Percentiles rank a stretch among this genome's conserved stretches.
These are phyloP conservation scores for Begonia fuchsioides DNA, from an alignment of 306 rosid species.

Conservation along the genomic window DNA sequence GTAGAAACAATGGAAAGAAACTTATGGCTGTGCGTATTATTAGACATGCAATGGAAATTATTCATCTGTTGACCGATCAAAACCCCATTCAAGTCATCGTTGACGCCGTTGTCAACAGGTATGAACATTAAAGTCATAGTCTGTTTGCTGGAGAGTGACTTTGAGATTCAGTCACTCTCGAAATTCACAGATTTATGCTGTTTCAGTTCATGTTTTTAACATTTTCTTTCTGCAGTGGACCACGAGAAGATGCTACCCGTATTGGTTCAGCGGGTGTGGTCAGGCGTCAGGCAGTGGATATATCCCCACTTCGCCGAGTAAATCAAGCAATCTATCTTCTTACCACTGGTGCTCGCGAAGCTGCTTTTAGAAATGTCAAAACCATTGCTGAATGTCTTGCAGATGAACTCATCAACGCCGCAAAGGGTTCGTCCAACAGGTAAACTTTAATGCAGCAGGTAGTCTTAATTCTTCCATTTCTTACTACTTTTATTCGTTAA, in stretches of 20 bases:
- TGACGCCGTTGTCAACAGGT: slow-evolving; percentile 22
- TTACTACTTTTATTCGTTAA: no score
- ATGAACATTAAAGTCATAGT: neutral
- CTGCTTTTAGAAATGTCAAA: slow-evolving; percentile 25
- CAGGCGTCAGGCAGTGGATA: slow-evolving; percentile 24
- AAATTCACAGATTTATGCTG: no score
- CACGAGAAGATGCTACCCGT: slow-evolving; percentile 25
- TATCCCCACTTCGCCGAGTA: slow-evolving; percentile 24
- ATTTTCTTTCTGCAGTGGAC: slow-evolving; percentile 13
- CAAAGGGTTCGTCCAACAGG: slow-evolving; percentile 27
- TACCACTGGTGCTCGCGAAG: slow-evolving; percentile 22
- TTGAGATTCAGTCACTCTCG: no score
- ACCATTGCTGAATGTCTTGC: slow-evolving; percentile 23
- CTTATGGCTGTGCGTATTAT: slow-evolving; percentile 21
- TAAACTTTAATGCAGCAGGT: no score
- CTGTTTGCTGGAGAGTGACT: no score
- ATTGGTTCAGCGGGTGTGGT: slow-evolving; percentile 28
- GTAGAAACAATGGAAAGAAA: slow-evolving; percentile 22
- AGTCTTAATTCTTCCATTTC: no score
- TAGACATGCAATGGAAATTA: slow-evolving; percentile 23
- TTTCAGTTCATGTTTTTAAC: neutral
- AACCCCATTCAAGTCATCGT: slow-evolving; percentile 23
- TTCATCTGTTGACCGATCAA: slow-evolving; percentile 22
- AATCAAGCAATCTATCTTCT: slow-evolving; percentile 22
- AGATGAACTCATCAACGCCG: slow-evolving; percentile 26